Evolutionary conservation across 371 early-diverging fungal species (phyloP).

Genomic region (Mycotypha africana): DNA sequence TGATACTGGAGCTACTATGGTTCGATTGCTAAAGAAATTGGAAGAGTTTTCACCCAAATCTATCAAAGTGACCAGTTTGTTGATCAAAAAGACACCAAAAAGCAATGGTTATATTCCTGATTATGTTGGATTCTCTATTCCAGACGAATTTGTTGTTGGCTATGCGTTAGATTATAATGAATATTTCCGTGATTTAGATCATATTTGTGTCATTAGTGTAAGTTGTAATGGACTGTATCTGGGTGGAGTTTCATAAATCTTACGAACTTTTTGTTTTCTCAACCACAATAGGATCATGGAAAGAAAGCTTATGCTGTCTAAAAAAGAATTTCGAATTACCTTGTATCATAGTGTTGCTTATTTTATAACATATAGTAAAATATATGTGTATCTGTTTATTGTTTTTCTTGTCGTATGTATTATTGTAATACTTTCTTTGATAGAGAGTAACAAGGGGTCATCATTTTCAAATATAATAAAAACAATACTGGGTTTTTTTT

Average conservation of each 20-base stretch:
- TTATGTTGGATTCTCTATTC: conserved; percentile 87
- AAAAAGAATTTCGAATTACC: neutral
- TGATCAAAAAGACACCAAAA: conserved; percentile 84
- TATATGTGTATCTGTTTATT: too few relatives aligned
- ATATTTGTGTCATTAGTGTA: conserved; percentile 86
- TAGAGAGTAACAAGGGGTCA: too few relatives aligned
- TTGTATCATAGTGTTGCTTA: neutral
- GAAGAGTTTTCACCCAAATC: conserved; percentile 70
- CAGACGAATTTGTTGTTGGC: conserved; percentile 87
- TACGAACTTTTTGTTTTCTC: neutral
- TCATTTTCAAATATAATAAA: too few relatives aligned
- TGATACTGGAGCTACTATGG: conserved; percentile 92
- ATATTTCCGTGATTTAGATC: conserved; percentile 91
- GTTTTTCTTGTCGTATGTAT: too few relatives aligned
- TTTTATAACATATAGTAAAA: too few relatives aligned
- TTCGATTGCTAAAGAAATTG: conserved; percentile 68
- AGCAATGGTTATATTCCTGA: conserved; percentile 86
- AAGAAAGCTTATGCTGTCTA: conserved; percentile 14
- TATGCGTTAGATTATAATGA: conserved; percentile 91
- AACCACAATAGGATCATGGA: conserved; percentile 11
- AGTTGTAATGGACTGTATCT: conserved; percentile 1
- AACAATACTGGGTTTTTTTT: too few relatives aligned
- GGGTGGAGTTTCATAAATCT: neutral
- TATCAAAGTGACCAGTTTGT: conserved; percentile 78
- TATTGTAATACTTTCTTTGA: too few relatives aligned